Base-by-base conservation (phyloP, 192 early-diverging fungal genomes). In the Coemansia sp. region DNA sequence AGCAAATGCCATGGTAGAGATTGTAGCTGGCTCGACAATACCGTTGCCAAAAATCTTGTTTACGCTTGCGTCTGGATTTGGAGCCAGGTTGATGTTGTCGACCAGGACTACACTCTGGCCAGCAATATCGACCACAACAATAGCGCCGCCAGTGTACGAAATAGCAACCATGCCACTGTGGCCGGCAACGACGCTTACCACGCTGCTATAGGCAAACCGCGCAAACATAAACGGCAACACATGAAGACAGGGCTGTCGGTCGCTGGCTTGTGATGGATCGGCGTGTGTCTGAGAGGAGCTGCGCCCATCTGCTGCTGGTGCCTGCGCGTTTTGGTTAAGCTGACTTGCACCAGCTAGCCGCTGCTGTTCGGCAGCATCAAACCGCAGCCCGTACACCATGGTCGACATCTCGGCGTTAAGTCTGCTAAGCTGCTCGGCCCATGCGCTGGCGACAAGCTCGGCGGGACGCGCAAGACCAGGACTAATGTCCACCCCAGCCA, bases 191-290 rank as follows among this genome's bases (percentile, higher is more conserved):
- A 43, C 49, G n/a, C 41, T 30, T 20, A 35, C 22, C 21, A 68
- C 38, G 5, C 39, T 25, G 9, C 61, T 36, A 22, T 39, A 39
- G 28, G 41, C 59, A 39, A 75, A 68, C 9, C 71, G 52, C 0
- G 53, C 52, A 34, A 75, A 36, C 65, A 75, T 68, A 45, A 68
- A 67, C n/a, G 71, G 71, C 48, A 52, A 21, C 3, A 67, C 21
- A 20, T 38, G 50, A 15, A 52, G 41, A 29, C 23, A 46, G 19
- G 27, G 36, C 7, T 39, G 52, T 21, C 11, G 49, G 8, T n/a
- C 38, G 7, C 20, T n/a, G 7, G 15, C 17, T 15, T 3, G n/a
- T 5, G 15, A 2, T 6, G 36, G 8, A 14, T 39, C 14, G 14
- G 40, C 41, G 14, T 47, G 35, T 23, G 11, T 27, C 19, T 2